phyloP scores from a whole-genome alignment of 768 basidiomycete genomes.

The Kwoniella dendrophila region DNA sequence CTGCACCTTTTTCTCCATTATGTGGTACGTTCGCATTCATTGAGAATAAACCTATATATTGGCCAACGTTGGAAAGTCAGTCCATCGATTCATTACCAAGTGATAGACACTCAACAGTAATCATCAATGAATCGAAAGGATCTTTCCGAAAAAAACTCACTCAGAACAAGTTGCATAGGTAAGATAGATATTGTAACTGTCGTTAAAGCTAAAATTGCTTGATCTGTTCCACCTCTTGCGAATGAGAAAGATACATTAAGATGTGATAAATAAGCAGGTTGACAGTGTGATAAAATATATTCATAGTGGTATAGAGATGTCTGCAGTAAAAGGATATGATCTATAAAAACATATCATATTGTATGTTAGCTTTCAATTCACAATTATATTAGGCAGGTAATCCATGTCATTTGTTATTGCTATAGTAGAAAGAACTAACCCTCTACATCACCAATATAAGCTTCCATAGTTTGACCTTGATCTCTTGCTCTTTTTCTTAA shows the following conservation, averaged over 20 bases:
- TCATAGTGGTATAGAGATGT: conserved; percentile 83
- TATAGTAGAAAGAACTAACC: conserved; percentile 60
- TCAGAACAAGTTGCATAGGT: conserved; percentile 63
- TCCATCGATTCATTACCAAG: too few species aligned
- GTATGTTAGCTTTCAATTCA: conserved; percentile 5
- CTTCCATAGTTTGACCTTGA: conserved; percentile 67
- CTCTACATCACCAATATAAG: conserved; percentile 89
- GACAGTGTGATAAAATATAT: conserved; percentile 80
- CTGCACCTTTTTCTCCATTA: conserved; percentile 57
- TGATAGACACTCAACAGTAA: too few species aligned
- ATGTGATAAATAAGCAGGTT: conserved; percentile 80
- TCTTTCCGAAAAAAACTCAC: conserved; percentile 49
- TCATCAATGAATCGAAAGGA: background rate
- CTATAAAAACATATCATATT: conserved; percentile 57
- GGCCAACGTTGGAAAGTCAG: background rate
- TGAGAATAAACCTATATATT: conserved; percentile 64
- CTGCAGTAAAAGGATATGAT: conserved; percentile 86
- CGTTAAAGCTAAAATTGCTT: conserved; percentile 68
- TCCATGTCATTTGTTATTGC: background rate
- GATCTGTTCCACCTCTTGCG: conserved; percentile 68
- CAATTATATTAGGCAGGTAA: background rate
- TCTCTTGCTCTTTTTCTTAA: conserved; percentile 70
- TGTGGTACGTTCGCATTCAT: conserved; percentile 68
- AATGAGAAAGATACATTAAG: conserved; percentile 67
- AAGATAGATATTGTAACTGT: conserved; percentile 69